These are phyloP conservation scores for Backusella mclennaniae DNA, from an alignment of 192 early-diverging fungal genomes.

Conservation along the genomic window DNA sequence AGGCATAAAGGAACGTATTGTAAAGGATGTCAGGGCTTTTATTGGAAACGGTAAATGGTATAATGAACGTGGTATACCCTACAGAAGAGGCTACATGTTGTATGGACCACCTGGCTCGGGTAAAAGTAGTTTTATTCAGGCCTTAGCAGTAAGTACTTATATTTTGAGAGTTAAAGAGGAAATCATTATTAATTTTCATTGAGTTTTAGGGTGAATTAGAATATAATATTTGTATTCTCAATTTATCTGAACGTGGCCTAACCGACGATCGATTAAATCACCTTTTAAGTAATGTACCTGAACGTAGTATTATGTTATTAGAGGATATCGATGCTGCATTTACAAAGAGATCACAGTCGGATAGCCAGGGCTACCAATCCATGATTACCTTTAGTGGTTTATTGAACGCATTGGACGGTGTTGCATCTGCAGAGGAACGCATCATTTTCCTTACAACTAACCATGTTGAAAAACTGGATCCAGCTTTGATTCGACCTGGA, in stretches of 20 bases:
- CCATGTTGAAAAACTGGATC: conserved; percentile 74
- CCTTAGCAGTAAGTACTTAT: conserved; percentile 57
- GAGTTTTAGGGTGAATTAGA: conserved; percentile 61
- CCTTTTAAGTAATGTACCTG: conserved; percentile 74
- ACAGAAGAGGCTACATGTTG: conserved; percentile 84
- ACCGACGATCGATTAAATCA: conserved; percentile 85
- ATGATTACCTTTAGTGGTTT: conserved; percentile 86
- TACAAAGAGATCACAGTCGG: conserved; percentile 62
- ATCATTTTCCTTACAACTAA: conserved; percentile 95
- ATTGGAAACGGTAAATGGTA: conserved; percentile 83
- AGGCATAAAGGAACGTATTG: conserved; percentile 62
- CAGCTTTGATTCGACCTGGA: conserved; percentile 78
- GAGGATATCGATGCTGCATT: conserved; percentile 90
- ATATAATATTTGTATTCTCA: conserved; percentile 88
- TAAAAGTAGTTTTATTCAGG: conserved; percentile 92
- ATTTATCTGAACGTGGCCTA: conserved; percentile 76
- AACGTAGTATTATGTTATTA: conserved; percentile 75
- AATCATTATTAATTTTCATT: background rate
- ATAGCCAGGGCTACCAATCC: conserved; percentile 75
- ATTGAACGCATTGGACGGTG: conserved; percentile 87
- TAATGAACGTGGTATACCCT: conserved; percentile 83
- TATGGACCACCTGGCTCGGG: conserved; percentile 90
- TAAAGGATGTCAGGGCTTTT: conserved; percentile 72
- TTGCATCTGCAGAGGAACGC: conserved; percentile 82
- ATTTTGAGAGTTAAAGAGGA: background rate